Evolutionary conservation across 2,329 filamentous ascomycete species (phyloP).

Genomic region (Phaeosphaeria sp.): DNA sequence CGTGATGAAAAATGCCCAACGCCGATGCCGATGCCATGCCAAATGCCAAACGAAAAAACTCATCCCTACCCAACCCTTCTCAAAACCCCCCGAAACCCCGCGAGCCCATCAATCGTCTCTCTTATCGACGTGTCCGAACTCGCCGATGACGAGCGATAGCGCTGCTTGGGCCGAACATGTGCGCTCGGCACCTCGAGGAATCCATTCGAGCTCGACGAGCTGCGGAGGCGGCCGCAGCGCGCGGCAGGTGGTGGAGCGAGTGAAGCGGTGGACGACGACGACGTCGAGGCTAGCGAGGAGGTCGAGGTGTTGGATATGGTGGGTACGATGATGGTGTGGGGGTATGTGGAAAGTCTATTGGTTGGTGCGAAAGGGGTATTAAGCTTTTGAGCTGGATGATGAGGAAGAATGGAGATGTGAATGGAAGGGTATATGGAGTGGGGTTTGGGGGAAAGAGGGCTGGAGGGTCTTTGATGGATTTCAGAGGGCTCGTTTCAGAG

Average conservation of each 20-base stretch:
- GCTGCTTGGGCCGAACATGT: background rate
- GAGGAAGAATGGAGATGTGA: background rate
- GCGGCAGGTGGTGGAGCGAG: background rate
- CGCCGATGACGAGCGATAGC: constrained; percentile 11
- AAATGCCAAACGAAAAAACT: background rate
- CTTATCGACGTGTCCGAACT: constrained; percentile 5
- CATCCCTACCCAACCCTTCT: constrained; percentile 9
- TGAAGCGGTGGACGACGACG: constrained; percentile 3
- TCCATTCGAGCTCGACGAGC: constrained; percentile 1
- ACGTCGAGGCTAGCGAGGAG: constrained; percentile 13
- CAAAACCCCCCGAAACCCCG: constrained; percentile 15
- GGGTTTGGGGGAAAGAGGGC: background rate
- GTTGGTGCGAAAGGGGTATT: constrained; percentile 21
- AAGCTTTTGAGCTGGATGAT: constrained; percentile 17
- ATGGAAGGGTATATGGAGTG: background rate
- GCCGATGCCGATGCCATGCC: constrained; percentile 1
- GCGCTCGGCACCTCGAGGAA: constrained; percentile 10
- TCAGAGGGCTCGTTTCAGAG: background rate
- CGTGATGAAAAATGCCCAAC: background rate
- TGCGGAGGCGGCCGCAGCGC: constrained; percentile 6
- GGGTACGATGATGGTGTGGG: constrained; percentile 1
- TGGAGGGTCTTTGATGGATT: background rate
- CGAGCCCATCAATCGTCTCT: constrained; percentile 12
- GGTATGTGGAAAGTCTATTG: constrained; percentile 9
- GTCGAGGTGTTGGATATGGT: constrained; percentile 16